Conservation (phyloP, 768 basidiomycete genomes). For the Tricholoma saponaceum region DNA sequence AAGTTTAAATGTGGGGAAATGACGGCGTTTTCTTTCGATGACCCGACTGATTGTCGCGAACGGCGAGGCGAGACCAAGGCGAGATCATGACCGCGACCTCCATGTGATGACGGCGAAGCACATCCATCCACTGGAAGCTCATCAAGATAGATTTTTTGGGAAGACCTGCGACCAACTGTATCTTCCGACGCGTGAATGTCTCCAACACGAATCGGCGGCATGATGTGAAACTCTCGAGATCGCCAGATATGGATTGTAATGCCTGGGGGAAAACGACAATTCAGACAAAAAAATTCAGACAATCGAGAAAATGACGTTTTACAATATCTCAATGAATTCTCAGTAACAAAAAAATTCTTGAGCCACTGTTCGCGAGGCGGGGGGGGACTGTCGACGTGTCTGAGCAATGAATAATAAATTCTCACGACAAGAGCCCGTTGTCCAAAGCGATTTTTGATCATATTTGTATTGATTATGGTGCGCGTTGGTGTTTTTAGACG, state of each 20-base stretch:
- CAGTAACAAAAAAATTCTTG: neutral
- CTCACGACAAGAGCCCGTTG: neutral
- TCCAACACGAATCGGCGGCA: constrained; percentile 6
- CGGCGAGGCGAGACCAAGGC: neutral
- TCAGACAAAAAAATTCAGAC: neutral
- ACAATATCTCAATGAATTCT: neutral
- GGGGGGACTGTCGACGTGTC: too few relatives aligned
- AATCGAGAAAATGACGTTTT: neutral
- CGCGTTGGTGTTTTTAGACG: neutral
- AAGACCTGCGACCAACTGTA: neutral
- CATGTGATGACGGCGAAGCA: neutral
- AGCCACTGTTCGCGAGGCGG: too few relatives aligned
- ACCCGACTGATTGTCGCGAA: neutral
- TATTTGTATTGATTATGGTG: constrained; percentile 1
- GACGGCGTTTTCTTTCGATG: neutral
- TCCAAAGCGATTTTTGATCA: neutral
- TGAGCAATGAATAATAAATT: constrained; percentile 1
- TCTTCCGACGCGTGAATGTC: neutral
- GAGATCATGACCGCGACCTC: neutral
- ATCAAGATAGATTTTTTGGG: neutral
- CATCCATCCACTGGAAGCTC: neutral
- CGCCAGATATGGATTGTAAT: neutral
- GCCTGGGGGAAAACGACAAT: neutral
- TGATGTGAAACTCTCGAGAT: neutral
- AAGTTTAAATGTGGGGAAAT: neutral